Base-by-base conservation (phyloP, 2,329 filamentous ascomycete genomes). In the Trichoderma harzianum region DNA sequence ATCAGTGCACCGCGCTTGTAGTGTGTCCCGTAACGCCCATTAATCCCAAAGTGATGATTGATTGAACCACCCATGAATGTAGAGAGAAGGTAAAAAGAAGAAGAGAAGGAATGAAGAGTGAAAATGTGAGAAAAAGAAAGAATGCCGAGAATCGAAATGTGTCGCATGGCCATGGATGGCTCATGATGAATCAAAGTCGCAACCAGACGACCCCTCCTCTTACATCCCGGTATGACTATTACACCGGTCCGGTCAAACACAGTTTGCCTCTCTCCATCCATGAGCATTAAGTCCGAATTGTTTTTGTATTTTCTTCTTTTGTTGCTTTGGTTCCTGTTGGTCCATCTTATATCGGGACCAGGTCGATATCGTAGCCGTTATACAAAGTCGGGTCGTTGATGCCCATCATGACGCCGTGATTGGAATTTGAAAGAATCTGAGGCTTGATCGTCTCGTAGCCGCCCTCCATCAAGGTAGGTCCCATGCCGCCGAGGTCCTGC, bases 341-440 rank as follows among this genome's bases (percentile, higher is more conserved):
- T 39, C 16, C n/a, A 30, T 21, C n/a, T 80, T 75, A 85, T 60
- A 85, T 77, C 73, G 83, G 78, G 77, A 86, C 79, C 24, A 78
- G 73, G 63, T 86, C 85, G 71, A 80, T 81, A 71, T 87, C 85
- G 76, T 84, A 88, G 58, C 85, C 85, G 3, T 84, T 82, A 75
- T 85, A 89, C 70, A 89, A 88, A 87, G 89, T 89, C 1, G 87
- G 87, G 73, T 89, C 87, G 21, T 83, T 84, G 76, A 88, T 84
- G 21, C 87, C 85, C 77, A 89, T 82, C 86, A 89, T 89, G 8
- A 86, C 85, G 58, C 88, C 86, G 1, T 85, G 82, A 67, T 87
- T 86, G 55, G 84, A 80, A 47, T 30, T 43, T 8, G 84, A 84
- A 57, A 89, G 80, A 58, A 86, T 83, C 70, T 88, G 86, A 14